A percentile compares a stretch with the other conserved stretches of the same genome.
Conservation (phyloP, 345 rosid genomes). For the Turnera subulata region DNA sequence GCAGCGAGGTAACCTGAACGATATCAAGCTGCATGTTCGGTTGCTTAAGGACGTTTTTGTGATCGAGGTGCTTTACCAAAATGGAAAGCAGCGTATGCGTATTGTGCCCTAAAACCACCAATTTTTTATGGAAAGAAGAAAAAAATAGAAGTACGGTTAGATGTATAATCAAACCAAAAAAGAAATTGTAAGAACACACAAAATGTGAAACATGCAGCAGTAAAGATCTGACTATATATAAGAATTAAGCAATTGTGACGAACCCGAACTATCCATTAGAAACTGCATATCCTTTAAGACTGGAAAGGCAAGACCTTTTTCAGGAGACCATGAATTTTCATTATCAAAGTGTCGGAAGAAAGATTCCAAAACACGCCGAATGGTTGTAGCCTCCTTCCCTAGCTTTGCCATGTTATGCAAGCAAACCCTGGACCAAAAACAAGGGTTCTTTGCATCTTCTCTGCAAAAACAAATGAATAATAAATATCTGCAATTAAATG, state of each 20-base stretch:
- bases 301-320: slow-evolving; percentile 66
- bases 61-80: slow-evolving; percentile 94
- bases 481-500: slow-evolving; percentile 10
- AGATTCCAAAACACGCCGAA: slow-evolving; percentile 83
- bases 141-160: slow-evolving; percentile 7
- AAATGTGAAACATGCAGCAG: background rate
- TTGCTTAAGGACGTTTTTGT: slow-evolving; percentile 76
- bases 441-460: slow-evolving; percentile 68
- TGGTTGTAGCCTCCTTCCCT: slow-evolving; percentile 89
- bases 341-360: slow-evolving; percentile 82
- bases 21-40: slow-evolving; percentile 77
- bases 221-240: background rate
- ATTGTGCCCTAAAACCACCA: slow-evolving; percentile 54
- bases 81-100: slow-evolving; percentile 79
- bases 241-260: slow-evolving; percentile 7
- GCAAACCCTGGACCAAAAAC: slow-evolving; percentile 95
- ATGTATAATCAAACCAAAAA: background rate
- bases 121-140: slow-evolving; percentile 7
- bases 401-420: slow-evolving; percentile 89
- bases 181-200: background rate
- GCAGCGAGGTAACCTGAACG: slow-evolving; percentile 65
- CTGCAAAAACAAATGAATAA: slow-evolving; percentile 35
- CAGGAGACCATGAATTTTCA: slow-evolving; percentile 69
- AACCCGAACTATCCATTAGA: slow-evolving; percentile 83
- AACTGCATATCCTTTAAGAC: slow-evolving; percentile 86